Evolutionary conservation across 176 grass and related monocot genomes (phyloP).

Genomic region (Eragrostis nindensis): DNA sequence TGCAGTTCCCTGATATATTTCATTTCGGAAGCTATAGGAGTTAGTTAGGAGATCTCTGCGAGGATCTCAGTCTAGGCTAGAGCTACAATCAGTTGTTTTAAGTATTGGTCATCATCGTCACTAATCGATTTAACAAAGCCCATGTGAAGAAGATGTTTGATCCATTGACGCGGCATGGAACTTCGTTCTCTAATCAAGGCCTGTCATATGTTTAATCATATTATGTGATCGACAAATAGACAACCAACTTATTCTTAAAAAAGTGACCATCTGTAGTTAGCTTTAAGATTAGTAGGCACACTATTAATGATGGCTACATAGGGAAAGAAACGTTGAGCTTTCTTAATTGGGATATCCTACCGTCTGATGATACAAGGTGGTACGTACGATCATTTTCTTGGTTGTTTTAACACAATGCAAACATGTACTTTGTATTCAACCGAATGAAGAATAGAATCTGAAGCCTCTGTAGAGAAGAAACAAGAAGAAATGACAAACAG

Average conservation of each 20-base stretch:
- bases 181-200: slow-evolving; percentile 23
- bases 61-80: background rate
- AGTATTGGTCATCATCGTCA: background rate
- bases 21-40: background rate
- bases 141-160: slow-evolving; percentile 34
- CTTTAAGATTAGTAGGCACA: slow-evolving; percentile 1
- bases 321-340: background rate
- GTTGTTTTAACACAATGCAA: background rate
- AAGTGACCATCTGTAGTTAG: no score
- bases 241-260: background rate
- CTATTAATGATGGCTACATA: background rate
- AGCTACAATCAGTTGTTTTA: background rate
- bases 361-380: slow-evolving; percentile 16
- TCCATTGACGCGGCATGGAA: background rate
- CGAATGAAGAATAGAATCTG: background rate
- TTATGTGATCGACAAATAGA: background rate
- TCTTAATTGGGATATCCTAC: slow-evolving; percentile 5
- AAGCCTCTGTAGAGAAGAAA: background rate
- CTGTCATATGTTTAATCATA: slow-evolving; percentile 29
- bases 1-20: background rate
- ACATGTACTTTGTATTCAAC: background rate
- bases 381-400: background rate
- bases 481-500: background rate
- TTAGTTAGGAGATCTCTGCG: background rate
- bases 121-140: slow-evolving; percentile 25